Evolutionary conservation across 495 filamentous ascomycete genomes (phyloP).

Genomic region (Aspergillus baeticus): DNA sequence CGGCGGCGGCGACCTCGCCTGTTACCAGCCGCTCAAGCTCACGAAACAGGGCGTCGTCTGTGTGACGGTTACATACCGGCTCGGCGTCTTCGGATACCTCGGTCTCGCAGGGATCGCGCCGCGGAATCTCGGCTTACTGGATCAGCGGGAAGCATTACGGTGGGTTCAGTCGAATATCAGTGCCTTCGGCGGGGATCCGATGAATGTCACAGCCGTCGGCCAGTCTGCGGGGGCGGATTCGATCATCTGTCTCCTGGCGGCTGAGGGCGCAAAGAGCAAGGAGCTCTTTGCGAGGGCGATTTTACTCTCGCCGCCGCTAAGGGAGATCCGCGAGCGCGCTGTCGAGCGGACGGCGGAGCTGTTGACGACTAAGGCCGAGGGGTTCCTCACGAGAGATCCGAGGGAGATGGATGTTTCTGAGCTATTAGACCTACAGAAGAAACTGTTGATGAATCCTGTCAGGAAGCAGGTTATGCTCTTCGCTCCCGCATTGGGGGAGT

Average conservation of each 20-base stretch:
- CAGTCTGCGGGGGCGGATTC: constrained; percentile 41
- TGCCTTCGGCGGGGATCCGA: constrained; percentile 44
- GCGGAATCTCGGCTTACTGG: constrained; percentile 37
- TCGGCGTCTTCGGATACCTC: neutral
- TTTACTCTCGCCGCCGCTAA: neutral
- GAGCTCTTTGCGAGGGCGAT: neutral
- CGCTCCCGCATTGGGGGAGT: neutral
- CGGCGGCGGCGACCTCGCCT: neutral
- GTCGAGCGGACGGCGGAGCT: neutral
- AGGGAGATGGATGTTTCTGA: no score
- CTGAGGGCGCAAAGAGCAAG: no score
- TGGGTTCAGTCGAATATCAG: constrained; percentile 51
- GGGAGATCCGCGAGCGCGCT: neutral
- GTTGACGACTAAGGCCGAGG: neutral
- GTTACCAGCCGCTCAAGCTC: neutral
- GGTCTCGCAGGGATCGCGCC: neutral
- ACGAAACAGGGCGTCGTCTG: neutral
- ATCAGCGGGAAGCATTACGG: constrained; percentile 36
- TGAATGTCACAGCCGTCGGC: constrained; percentile 44
- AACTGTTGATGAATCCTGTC: neutral
- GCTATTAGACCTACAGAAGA: neutral
- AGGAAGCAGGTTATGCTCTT: constrained; percentile 1
- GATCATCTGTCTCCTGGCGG: neutral
- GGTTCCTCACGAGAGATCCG: no score
- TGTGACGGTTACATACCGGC: neutral